These are phyloP conservation scores for Micractinium sp. DNA, from an alignment of 139 green algal genomes.

Conservation along the genomic window DNA sequence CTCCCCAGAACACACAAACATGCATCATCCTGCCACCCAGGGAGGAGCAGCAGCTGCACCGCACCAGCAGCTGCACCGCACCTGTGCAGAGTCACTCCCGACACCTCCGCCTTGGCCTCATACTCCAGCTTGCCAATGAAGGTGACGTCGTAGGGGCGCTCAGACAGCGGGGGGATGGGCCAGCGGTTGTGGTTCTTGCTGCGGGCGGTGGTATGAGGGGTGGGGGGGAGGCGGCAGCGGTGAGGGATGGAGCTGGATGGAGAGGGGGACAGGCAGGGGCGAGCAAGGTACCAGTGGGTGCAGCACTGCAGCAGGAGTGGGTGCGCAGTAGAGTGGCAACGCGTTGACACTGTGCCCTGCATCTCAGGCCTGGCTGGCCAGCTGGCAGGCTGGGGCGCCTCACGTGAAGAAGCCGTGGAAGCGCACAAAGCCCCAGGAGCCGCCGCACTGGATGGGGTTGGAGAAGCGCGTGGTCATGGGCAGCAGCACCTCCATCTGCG, in stretches of 20 bases:
- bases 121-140: slow-evolving; percentile 39
- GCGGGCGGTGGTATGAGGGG: not conserved
- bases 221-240: too few species aligned
- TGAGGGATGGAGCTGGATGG: not conserved
- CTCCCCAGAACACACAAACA: not conserved
- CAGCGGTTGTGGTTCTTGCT: slow-evolving; percentile 33
- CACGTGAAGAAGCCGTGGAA: slow-evolving; percentile 39
- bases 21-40: too few species aligned
- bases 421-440: slow-evolving; percentile 30
- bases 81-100: slow-evolving; percentile 22
- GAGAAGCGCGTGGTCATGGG: slow-evolving; percentile 31
- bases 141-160: slow-evolving; percentile 24
- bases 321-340: too few species aligned
- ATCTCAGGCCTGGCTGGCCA: not conserved
- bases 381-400: not conserved
- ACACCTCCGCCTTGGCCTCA: slow-evolving; percentile 27
- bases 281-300: too few species aligned
- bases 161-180: slow-evolving; percentile 23
- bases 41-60: too few species aligned
- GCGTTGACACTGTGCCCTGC: too few species aligned
- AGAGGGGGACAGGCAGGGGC: not conserved
- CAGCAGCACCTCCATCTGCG: slow-evolving; percentile 37
- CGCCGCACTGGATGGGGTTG: slow-evolving; percentile 31
- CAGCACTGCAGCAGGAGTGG: too few species aligned
- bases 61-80: not conserved